Evolutionary conservation across 2,329 filamentous ascomycete species (phyloP).

Genomic region (Ascocoryne sarcoides): DNA sequence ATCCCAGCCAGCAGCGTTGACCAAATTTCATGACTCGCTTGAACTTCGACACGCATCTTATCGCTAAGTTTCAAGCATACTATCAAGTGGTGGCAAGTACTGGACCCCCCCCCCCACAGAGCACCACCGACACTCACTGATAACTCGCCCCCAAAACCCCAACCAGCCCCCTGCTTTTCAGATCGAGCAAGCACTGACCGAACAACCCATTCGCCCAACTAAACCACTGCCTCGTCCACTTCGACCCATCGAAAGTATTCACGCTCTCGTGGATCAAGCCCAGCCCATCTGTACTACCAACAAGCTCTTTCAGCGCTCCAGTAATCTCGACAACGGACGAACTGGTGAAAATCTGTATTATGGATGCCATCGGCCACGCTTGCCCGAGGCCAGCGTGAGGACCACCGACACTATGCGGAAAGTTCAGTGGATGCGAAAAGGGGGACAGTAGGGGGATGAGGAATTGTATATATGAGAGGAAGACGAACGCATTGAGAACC

Average conservation of each 20-base stretch:
- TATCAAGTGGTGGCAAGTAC: too few relatives aligned
- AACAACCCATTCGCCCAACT: slow-evolving; percentile 88
- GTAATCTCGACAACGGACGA: slow-evolving; percentile 29
- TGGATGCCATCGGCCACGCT: slow-evolving; percentile 48
- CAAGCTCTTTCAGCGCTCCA: slow-evolving; percentile 20
- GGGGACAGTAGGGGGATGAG: slow-evolving; percentile 52
- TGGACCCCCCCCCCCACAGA: too few relatives aligned
- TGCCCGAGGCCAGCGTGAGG: slow-evolving; percentile 51
- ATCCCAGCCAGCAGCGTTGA: too few relatives aligned
- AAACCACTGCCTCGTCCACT: slow-evolving; percentile 49
- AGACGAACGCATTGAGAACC: slow-evolving; percentile 46
- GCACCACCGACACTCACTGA: slow-evolving; percentile 32
- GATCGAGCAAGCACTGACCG: slow-evolving; percentile 69
- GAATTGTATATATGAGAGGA: slow-evolving; percentile 32
- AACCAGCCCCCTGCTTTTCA: slow-evolving; percentile 60
- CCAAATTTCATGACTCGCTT: too few relatives aligned
- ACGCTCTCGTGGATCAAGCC: slow-evolving; percentile 43
- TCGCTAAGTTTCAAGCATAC: too few relatives aligned
- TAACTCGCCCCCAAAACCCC: slow-evolving; percentile 46
- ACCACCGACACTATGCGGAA: slow-evolving; percentile 53
- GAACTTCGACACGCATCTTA: too few relatives aligned
- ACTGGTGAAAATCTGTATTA: slow-evolving; percentile 43
- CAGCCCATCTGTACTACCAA: slow-evolving; percentile 20
- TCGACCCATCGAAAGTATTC: slow-evolving; percentile 32
- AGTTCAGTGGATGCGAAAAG: neutral